A percentile compares a stretch with the other conserved stretches of the same genome.
Evolutionary conservation across 768 basidiomycete species (phyloP).

Genomic region (Russula vinacea): DNA sequence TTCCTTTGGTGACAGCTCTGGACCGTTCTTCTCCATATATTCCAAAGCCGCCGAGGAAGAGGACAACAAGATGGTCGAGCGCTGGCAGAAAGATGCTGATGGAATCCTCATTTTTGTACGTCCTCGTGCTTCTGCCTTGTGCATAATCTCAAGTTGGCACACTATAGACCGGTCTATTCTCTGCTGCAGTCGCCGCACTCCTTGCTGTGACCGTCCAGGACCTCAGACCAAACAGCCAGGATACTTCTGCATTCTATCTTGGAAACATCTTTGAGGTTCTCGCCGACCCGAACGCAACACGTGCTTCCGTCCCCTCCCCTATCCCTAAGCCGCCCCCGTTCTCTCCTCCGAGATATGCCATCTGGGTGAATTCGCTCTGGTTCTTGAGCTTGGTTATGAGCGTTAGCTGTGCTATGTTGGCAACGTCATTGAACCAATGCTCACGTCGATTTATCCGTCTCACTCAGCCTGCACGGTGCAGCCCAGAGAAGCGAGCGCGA

Average conservation of each 20-base stretch:
- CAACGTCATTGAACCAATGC: slow-evolving; percentile 7
- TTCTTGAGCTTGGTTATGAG: slow-evolving; percentile 8
- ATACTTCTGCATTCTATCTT: neutral
- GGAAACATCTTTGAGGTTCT: neutral
- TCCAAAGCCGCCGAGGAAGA: neutral
- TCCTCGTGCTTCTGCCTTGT: neutral
- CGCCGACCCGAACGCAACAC: neutral
- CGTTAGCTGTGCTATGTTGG: neutral
- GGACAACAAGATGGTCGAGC: neutral
- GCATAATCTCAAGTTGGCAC: neutral
- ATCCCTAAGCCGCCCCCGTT: neutral
- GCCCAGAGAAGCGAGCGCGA: slow-evolving; percentile 11
- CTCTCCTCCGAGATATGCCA: neutral
- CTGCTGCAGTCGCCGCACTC: neutral
- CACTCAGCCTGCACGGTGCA: neutral
- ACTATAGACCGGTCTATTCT: slow-evolving; percentile 2
- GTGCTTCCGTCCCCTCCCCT: neutral
- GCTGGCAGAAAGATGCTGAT: neutral
- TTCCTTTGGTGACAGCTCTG: neutral
- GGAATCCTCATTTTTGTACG: neutral
- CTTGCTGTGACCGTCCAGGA: neutral
- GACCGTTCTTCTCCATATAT: neutral
- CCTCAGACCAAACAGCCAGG: neutral
- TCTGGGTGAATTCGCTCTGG: slow-evolving; percentile 17
- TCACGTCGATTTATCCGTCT: neutral